These are phyloP conservation scores for Mycena capillaripes DNA, from an alignment of 768 basidiomycete species.

Conservation along the genomic window DNA sequence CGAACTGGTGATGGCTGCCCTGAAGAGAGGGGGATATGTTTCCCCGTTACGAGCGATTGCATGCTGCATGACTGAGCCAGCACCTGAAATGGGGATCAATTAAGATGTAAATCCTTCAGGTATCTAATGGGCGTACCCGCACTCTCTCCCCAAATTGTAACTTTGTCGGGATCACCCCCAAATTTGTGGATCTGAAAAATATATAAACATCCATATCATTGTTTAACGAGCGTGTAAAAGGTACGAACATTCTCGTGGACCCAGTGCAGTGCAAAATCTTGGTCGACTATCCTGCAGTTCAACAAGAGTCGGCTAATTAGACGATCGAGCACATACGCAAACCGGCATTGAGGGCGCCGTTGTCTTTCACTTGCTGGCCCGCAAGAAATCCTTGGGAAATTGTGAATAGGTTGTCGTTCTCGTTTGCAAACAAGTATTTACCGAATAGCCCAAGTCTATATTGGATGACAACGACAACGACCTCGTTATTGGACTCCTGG, in stretches of 20 bases:
- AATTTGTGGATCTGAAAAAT: neutral
- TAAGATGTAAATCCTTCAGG: neutral
- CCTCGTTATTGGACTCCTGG: slow-evolving; percentile 26
- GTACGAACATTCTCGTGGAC: slow-evolving; percentile 44
- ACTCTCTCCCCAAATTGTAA: slow-evolving; percentile 47
- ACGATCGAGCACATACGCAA: slow-evolving; percentile 34
- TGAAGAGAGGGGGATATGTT: slow-evolving; percentile 46
- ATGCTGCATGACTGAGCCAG: slow-evolving; percentile 49
- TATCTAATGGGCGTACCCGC: slow-evolving; percentile 28
- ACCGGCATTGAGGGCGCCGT: slow-evolving; percentile 46
- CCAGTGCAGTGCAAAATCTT: slow-evolving; percentile 47
- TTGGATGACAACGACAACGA: slow-evolving; percentile 29
- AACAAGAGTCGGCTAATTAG: neutral
- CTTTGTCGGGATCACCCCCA: slow-evolving; percentile 34
- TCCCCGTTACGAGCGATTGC: slow-evolving; percentile 47
- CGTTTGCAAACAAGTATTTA: neutral
- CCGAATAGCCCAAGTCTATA: neutral
- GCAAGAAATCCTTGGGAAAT: slow-evolving; percentile 43
- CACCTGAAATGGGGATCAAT: slow-evolving; percentile 35
- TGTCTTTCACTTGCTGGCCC: slow-evolving; percentile 40
- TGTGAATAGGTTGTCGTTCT: neutral
- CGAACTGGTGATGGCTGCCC: slow-evolving; percentile 46
- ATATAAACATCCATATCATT: neutral
- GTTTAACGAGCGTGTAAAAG: neutral
- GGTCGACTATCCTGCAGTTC: slow-evolving; percentile 42